Evolutionary conservation across 2,329 filamentous ascomycete genomes (phyloP).

Genomic region (Colletotrichum cuscutae): DNA sequence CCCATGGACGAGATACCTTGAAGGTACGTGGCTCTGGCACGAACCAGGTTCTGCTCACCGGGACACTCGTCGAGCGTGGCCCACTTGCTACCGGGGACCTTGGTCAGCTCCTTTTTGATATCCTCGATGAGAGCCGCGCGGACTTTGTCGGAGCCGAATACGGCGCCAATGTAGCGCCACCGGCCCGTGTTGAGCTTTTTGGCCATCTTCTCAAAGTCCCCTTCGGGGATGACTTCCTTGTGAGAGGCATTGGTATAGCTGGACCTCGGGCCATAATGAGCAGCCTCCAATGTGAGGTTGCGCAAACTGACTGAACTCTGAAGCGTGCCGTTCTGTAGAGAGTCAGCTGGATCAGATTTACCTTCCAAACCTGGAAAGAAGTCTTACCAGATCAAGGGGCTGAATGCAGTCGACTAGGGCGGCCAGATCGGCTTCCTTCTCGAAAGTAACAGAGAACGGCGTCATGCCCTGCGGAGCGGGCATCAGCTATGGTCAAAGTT

Average conservation of each 20-base stretch:
- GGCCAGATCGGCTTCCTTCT: constrained; percentile 18
- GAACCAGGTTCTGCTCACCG: constrained; percentile 18
- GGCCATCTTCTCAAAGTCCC: constrained; percentile 26
- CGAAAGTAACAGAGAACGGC: constrained; percentile 20
- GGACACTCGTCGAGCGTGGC: constrained; percentile 24
- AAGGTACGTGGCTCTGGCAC: constrained; percentile 17
- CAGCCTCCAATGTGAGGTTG: constrained; percentile 19
- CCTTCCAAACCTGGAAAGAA: background rate
- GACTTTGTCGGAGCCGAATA: constrained; percentile 23
- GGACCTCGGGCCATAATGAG: constrained; percentile 24
- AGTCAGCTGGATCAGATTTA: too few species aligned
- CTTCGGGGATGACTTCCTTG: constrained; percentile 13
- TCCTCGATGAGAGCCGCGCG: constrained; percentile 25
- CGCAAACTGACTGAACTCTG: constrained; percentile 27
- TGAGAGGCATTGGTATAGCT: constrained; percentile 33
- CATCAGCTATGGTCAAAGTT: background rate
- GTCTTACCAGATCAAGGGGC: constrained; percentile 14
- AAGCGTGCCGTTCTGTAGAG: background rate
- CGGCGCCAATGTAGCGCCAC: constrained; percentile 27
- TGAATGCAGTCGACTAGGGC: constrained; percentile 14
- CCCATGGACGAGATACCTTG: constrained; percentile 29
- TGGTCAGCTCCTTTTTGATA: constrained; percentile 16
- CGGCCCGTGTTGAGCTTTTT: constrained; percentile 26
- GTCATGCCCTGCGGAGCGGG: constrained; percentile 23
- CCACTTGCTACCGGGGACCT: constrained; percentile 25